Base-by-base conservation (phyloP, 1,284 basidiomycete genomes). In the Moniliophthora roreri region DNA sequence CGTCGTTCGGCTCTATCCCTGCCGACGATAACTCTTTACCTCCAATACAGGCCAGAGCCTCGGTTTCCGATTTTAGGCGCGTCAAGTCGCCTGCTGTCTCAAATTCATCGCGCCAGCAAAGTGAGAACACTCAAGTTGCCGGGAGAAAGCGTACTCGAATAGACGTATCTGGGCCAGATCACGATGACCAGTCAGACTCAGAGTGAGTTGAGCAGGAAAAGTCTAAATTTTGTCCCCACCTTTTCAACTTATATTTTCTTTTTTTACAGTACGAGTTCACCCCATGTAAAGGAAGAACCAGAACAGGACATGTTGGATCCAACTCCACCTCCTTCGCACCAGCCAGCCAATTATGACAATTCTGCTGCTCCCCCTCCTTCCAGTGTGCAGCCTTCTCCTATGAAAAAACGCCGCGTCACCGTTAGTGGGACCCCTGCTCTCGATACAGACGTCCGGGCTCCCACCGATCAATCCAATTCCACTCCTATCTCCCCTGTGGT, bases 351-450 rank as follows among this genome's bases (percentile, higher is more conserved):
- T 51, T 48, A 60, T 34, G 58, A 57, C 9, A 63, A 69, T 57
- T 60, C 63, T 37, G 60, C 56, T 41, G 66, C 69, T 48, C 76
- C 69, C 18, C 64, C 72, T 18, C 73, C 68, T 36, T 72, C 81
- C 45, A 67, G 67, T 57, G 59, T 75, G 23, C 72, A 68, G 26
- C 73, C 80, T 20, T 76, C 75, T n/a, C 75, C 83, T n/a, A 66
- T 74, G n/a, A 86, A 89, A 76, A 85, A 79, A 60, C 81, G 87
- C 56, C 82, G 87, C 47, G 80, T 86, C 47, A 89, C 87, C 46
- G 74, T 87, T 66, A 82, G 79, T 63, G 83, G 84, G 54, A 68
- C 76, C 15, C 78, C 81, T 57, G 72, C 77, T 39, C 74, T 81
- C 62, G 78, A 80, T 62, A 81, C 80, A 15, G 76, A 83, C 61